Percentiles rank a stretch among this genome's conserved stretches.
These are phyloP conservation scores for Viola pubescens DNA, from an alignment of 441 rosid species.

Conservation along the genomic window DNA sequence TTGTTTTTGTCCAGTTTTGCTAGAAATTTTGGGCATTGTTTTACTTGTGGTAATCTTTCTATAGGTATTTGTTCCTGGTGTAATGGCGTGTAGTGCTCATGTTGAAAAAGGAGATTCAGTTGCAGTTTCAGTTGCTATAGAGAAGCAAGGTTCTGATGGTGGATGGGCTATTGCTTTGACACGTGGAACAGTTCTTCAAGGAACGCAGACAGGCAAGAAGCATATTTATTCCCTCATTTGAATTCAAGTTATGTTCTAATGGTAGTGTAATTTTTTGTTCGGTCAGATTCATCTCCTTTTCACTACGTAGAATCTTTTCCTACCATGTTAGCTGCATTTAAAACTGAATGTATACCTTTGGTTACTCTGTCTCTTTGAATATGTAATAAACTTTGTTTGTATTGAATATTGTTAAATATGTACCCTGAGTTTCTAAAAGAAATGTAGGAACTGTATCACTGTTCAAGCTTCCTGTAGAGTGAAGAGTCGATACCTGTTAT, in stretches of 20 bases:
- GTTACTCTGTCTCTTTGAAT: too few species aligned
- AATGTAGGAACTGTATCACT: too few species aligned
- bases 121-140: conserved; percentile 91
- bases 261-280: background rate
- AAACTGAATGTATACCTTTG: too few species aligned
- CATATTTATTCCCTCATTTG: conserved; percentile 6
- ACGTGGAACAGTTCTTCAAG: conserved; percentile 88
- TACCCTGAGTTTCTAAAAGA: too few species aligned
- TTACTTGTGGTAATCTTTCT: conserved; percentile 9
- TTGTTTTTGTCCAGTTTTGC: background rate
- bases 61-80: conserved; percentile 95
- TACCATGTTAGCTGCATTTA: too few species aligned
- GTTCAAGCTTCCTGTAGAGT: conserved; percentile 6
- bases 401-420: too few species aligned
- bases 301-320: too few species aligned
- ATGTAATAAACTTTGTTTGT: too few species aligned
- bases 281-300: background rate
- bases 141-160: conserved; percentile 60
- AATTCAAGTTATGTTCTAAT: background rate
- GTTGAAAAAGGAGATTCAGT: conserved; percentile 86
- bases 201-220: conserved; percentile 57
- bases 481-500: conserved; percentile 22
- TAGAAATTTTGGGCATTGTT: background rate
- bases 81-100: conserved; percentile 90
- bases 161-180: conserved; percentile 78